phyloP scores from a whole-genome alignment of 768 basidiomycete species.

The Suillus paluster region DNA sequence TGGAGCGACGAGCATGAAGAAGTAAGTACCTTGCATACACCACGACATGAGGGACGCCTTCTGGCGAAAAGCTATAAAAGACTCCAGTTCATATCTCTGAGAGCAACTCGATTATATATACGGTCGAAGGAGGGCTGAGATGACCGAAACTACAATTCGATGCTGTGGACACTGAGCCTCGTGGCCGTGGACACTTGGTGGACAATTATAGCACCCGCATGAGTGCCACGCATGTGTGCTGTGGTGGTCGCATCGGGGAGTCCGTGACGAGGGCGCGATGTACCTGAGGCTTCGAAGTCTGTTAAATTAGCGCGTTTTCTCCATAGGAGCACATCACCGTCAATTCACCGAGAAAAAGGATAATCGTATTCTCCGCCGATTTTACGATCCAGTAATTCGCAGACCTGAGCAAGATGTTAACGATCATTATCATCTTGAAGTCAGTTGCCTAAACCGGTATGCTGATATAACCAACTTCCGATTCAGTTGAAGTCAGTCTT shows the following conservation, averaged over 20 bases:
- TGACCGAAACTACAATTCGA: background rate
- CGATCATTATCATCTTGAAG: too few relatives aligned
- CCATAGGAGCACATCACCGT: background rate
- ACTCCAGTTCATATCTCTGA: background rate
- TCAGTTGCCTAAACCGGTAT: background rate
- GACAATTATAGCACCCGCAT: conserved; percentile 5
- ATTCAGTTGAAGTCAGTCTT: background rate
- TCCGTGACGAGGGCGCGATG: background rate
- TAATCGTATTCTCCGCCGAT: background rate
- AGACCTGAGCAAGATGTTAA: too few relatives aligned
- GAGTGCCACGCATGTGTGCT: background rate
- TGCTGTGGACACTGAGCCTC: conserved; percentile 1
- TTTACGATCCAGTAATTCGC: background rate
- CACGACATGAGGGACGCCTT: conserved; percentile 4
- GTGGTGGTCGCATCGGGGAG: conserved; percentile 8
- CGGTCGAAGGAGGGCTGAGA: background rate
- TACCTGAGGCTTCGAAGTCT: background rate
- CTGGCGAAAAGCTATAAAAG: background rate
- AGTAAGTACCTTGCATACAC: conserved; percentile 1
- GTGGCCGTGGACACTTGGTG: conserved; percentile 7
- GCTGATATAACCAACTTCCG: background rate
- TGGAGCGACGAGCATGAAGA: conserved; percentile 10
- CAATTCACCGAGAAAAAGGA: background rate
- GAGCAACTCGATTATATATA: conserved; percentile 2
- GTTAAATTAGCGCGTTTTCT: conserved; percentile 5